Evolutionary conservation across 352 stramenopile genomes (phyloP).

Genomic region (Globisporangium apiculatum): DNA sequence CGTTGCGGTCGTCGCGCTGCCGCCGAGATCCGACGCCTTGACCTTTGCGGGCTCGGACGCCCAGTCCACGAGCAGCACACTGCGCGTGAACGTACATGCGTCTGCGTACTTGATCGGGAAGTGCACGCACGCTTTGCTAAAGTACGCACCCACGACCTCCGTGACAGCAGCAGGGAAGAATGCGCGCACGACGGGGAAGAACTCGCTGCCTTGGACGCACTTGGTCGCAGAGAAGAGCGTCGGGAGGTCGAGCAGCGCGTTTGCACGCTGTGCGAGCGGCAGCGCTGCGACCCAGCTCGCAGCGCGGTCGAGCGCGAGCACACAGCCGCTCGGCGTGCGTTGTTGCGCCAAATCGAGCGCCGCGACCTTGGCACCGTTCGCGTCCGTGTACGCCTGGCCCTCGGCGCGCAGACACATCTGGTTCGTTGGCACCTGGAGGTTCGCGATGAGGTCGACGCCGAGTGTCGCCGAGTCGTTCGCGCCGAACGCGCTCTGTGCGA

Average conservation of each 20-base stretch:
- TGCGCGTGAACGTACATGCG: slow-evolving; percentile 39
- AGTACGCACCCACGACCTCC: slow-evolving; percentile 23
- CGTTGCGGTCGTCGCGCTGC: neutral
- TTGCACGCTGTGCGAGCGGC: slow-evolving; percentile 21
- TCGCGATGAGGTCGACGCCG: slow-evolving; percentile 26
- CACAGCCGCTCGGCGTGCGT: slow-evolving; percentile 32
- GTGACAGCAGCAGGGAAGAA: slow-evolving; percentile 26
- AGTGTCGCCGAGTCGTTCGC: slow-evolving; percentile 25
- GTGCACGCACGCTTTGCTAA: slow-evolving; percentile 41
- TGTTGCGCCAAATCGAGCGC: slow-evolving; percentile 6
- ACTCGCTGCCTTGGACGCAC: slow-evolving; percentile 33
- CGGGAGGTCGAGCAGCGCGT: slow-evolving; percentile 25
- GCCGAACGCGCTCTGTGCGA: slow-evolving; percentile 26
- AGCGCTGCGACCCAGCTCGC: slow-evolving; percentile 38
- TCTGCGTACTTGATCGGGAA: slow-evolving; percentile 45
- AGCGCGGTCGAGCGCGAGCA: slow-evolving; percentile 36
- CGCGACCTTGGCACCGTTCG: slow-evolving; percentile 20
- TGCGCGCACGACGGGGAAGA: slow-evolving; percentile 28
- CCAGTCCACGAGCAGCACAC: slow-evolving; percentile 42
- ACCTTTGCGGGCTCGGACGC: slow-evolving; percentile 27
- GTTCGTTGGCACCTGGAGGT: slow-evolving; percentile 44
- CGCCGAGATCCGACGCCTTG: slow-evolving; percentile 8
- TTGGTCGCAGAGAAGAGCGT: slow-evolving; percentile 30
- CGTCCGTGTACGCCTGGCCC: slow-evolving; percentile 37
- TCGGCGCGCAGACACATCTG: slow-evolving; percentile 49